These are phyloP conservation scores for Daldinia concentrica DNA, from an alignment of 495 filamentous ascomycete genomes.

Conservation along the genomic window DNA sequence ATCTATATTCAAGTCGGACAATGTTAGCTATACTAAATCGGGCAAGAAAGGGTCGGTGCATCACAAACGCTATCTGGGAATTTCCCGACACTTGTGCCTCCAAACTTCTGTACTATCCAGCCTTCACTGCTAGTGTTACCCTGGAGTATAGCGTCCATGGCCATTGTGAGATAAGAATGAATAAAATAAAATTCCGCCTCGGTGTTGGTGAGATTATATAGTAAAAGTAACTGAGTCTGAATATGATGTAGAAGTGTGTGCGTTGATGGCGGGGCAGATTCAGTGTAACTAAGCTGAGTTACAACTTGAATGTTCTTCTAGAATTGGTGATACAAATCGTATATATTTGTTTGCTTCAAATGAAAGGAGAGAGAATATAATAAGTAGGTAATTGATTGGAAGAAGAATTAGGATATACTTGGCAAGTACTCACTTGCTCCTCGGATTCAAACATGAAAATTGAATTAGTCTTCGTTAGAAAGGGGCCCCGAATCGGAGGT, in stretches of 20 bases:
- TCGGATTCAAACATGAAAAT: constrained; percentile 18
- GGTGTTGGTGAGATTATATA: not conserved
- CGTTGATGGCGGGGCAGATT: constrained; percentile 32
- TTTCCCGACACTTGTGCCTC: constrained; percentile 70
- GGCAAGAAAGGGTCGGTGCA: constrained; percentile 6
- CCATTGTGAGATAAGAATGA: constrained; percentile 1
- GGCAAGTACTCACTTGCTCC: not conserved
- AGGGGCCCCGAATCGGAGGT: constrained; percentile 46
- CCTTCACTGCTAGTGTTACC: constrained; percentile 52
- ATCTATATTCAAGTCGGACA: constrained; percentile 59
- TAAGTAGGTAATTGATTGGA: constrained; percentile 1
- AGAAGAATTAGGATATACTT: constrained; percentile 3
- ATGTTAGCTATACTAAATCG: constrained; percentile 27
- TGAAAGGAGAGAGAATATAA: not conserved
- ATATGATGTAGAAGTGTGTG: constrained; percentile 5
- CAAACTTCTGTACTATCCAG: constrained; percentile 90
- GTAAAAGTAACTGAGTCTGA: constrained; percentile 9
- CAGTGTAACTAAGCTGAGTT: constrained; percentile 5
- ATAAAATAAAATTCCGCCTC: constrained; percentile 8
- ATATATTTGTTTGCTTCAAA: not conserved
- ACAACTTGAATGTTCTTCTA: not conserved
- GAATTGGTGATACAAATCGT: not conserved
- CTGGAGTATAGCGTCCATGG: constrained; percentile 35
- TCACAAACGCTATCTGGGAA: constrained; percentile 52
- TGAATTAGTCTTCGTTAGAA: constrained; percentile 26